Conservation (phyloP, 257 asterid species). For the Fraxinus quadrangulata region DNA sequence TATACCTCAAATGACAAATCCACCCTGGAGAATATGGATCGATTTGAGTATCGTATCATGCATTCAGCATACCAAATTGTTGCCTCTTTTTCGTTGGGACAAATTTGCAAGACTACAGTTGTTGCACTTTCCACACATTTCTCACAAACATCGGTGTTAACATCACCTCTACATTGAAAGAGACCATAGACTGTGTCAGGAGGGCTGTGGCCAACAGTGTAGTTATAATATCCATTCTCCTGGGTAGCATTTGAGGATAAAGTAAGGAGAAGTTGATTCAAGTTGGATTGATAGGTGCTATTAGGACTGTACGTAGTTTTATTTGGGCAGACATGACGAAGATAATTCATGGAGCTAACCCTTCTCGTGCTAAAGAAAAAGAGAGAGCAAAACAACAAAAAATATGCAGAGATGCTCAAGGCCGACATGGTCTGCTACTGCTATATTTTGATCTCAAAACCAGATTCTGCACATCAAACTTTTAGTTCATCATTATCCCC, state of each 20-base stretch:
- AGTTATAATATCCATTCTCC: neutral
- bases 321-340: neutral
- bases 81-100: neutral
- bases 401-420: neutral
- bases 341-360: neutral
- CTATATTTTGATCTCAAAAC: neutral
- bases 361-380: neutral
- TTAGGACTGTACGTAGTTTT: neutral
- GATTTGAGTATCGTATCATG: conserved; percentile 10
- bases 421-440: neutral
- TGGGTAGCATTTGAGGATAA: conserved; percentile 7
- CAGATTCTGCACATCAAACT: too few relatives aligned
- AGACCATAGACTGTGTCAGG: conserved; percentile 3
- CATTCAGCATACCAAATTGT: conserved; percentile 2
- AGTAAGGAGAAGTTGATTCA: conserved; percentile 14
- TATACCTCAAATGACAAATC: neutral
- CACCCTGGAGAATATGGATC: neutral
- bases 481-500: too few relatives aligned
- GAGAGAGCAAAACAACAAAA: neutral
- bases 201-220: neutral
- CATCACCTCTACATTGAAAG: conserved; percentile 16
- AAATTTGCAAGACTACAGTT: neutral
- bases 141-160: neutral
- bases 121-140: neutral
- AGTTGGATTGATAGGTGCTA: neutral